These are phyloP conservation scores for Cladosporium oxysporum DNA, from an alignment of 2,329 filamentous ascomycete genomes.

Conservation along the genomic window DNA sequence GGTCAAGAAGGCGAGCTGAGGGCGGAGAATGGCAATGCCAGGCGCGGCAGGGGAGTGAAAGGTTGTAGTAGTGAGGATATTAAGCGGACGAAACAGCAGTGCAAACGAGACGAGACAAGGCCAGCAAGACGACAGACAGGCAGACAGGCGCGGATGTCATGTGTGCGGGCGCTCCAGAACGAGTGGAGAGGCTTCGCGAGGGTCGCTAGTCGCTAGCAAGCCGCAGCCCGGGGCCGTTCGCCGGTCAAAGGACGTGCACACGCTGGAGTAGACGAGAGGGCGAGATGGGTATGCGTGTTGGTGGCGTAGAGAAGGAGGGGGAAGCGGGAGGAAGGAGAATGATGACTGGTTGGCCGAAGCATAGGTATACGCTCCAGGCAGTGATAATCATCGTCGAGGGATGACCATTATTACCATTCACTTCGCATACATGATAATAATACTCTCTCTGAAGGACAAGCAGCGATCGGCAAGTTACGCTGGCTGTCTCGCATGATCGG, in stretches of 20 bases:
- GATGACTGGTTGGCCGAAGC: not conserved
- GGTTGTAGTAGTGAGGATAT: not conserved
- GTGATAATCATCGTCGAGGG: not conserved
- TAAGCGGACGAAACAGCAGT: not conserved
- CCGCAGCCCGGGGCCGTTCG: conserved; percentile 3
- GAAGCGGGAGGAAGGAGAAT: not conserved
- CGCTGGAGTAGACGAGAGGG: not conserved
- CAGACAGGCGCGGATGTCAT: conserved; percentile 7
- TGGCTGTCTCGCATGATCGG: not conserved
- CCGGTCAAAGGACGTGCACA: not conserved
- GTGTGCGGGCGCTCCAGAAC: conserved; percentile 15
- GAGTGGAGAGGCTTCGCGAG: conserved; percentile 12
- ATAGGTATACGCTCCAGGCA: not conserved
- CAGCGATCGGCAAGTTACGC: not conserved
- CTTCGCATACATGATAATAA: not conserved
- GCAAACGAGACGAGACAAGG: not conserved
- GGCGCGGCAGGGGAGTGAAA: conserved; percentile 11
- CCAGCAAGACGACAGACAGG: not conserved
- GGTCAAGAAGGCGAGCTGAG: not conserved
- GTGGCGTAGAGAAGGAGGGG: conserved; percentile 2
- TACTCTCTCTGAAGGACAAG: not conserved
- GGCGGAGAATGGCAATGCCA: not conserved
- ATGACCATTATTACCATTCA: not conserved
- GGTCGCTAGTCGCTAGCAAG: conserved; percentile 5
- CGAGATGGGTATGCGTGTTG: not conserved